Percentiles rank a stretch among this genome's conserved stretches.
Conservation (phyloP, 1,284 basidiomycete genomes). For the Rhodotorula sp. region DNA sequence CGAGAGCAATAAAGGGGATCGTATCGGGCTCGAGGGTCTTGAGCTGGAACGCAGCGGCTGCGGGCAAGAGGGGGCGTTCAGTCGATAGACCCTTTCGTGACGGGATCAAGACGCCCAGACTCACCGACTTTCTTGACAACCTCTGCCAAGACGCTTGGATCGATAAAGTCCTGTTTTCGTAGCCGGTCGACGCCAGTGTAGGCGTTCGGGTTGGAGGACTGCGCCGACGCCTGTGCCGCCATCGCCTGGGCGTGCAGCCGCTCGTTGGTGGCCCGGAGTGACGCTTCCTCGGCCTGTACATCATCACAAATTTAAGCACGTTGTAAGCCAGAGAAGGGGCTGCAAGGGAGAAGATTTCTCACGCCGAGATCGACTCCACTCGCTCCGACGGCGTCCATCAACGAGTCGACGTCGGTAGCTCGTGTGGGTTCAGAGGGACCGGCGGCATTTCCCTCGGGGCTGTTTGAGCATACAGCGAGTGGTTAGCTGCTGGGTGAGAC, state of each 20-base stretch:
- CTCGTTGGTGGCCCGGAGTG: conserved; percentile 35
- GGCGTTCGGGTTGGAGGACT: conserved; percentile 1
- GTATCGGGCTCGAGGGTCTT: conserved; percentile 46
- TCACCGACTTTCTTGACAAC: conserved; percentile 43
- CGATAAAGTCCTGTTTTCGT: conserved; percentile 42
- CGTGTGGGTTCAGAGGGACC: conserved; percentile 6
- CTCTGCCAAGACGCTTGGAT: conserved; percentile 38
- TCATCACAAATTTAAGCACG: background rate
- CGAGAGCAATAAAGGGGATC: conserved; percentile 60
- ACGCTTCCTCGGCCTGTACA: conserved; percentile 45
- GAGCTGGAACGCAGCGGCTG: conserved; percentile 44
- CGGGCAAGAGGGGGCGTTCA: background rate
- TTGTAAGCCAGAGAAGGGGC: background rate
- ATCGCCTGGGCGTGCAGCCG: conserved; percentile 27
- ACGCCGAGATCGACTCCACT: conserved; percentile 46
- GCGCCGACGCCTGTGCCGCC: conserved; percentile 1
- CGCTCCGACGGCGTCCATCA: conserved; percentile 46
- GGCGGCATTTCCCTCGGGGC: conserved; percentile 1
- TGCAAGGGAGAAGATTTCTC: conserved; percentile 3
- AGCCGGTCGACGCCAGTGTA: conserved; percentile 23
- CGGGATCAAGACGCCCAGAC: background rate
- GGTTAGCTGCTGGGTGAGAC: background rate
- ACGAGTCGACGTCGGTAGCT: conserved; percentile 43
- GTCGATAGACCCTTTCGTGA: background rate
- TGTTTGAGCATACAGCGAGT: background rate